These are phyloP conservation scores for Madurella fahalii DNA, from an alignment of 2,329 filamentous ascomycete species.

Conservation along the genomic window DNA sequence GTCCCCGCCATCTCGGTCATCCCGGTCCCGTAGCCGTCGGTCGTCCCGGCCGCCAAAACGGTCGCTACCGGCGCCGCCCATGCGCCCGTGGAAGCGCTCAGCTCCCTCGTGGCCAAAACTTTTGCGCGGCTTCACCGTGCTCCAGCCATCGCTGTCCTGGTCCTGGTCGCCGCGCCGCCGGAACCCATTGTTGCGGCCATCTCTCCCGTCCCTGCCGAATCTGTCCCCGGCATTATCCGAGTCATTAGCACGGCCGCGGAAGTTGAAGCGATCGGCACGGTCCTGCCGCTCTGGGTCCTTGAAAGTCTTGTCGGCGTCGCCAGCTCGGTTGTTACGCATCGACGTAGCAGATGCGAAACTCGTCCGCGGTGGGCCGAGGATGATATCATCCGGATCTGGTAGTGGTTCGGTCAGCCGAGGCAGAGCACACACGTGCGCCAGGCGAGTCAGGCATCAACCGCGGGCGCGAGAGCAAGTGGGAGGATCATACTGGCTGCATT, in stretches of 20 bases:
- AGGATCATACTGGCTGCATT: constrained; percentile 52
- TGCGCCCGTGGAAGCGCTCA: constrained; percentile 64
- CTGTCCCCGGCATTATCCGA: constrained; percentile 40
- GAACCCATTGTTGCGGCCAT: constrained; percentile 43
- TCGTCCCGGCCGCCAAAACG: constrained; percentile 50
- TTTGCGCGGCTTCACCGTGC: constrained; percentile 67
- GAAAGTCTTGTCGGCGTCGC: constrained; percentile 50
- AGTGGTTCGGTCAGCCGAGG: constrained; percentile 23
- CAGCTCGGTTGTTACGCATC: constrained; percentile 41
- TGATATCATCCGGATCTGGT: constrained; percentile 70
- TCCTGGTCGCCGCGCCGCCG: constrained; percentile 54
- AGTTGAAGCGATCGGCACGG: constrained; percentile 56
- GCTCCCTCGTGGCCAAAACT: constrained; percentile 69
- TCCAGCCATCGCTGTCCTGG: constrained; percentile 69
- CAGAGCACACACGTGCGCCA: background rate
- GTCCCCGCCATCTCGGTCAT: constrained; percentile 32
- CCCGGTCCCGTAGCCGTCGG: constrained; percentile 45
- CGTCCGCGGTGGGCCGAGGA: constrained; percentile 79
- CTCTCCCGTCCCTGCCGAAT: constrained; percentile 45
- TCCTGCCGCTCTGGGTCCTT: constrained; percentile 53
- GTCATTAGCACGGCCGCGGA: constrained; percentile 51
- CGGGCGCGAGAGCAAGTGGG: constrained; percentile 17
- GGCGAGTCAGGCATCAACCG: background rate
- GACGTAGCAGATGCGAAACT: constrained; percentile 75
- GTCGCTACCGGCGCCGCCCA: constrained; percentile 47